Percentiles rank a stretch among this genome's conserved stretches.
Evolutionary conservation across 352 stramenopile genomes (phyloP).

Genomic region (Phytophthora capsici): DNA sequence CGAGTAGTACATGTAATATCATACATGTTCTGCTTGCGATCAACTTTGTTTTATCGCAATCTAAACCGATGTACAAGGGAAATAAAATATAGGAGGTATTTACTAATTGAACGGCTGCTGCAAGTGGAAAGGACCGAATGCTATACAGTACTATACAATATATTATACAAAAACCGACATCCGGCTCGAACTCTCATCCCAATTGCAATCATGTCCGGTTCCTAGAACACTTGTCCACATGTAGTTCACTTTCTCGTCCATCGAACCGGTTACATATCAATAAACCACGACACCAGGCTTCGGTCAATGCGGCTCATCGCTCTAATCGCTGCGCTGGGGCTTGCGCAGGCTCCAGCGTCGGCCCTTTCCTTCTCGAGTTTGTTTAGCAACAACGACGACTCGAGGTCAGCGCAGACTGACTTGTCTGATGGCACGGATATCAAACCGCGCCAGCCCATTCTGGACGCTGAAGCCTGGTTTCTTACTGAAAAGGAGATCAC

Average conservation of each 20-base stretch:
- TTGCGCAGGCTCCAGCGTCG: constrained; percentile 1
- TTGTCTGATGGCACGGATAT: constrained; percentile 17
- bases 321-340: not conserved
- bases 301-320: not conserved
- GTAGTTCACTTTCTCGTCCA: not conserved
- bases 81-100: too few relatives aligned
- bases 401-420: not conserved
- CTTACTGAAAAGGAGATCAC: constrained; percentile 55
- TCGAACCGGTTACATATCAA: not conserved
- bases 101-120: not conserved
- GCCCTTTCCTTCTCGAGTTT: constrained; percentile 20
- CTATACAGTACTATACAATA: too few relatives aligned
- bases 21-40: too few relatives aligned
- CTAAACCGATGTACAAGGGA: too few relatives aligned
- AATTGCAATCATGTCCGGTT: constrained; percentile 1
- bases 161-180: not conserved
- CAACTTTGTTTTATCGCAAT: too few relatives aligned
- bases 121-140: not conserved
- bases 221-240: not conserved
- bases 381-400: not conserved
- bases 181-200: constrained; percentile 6
- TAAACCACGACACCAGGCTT: too few relatives aligned
- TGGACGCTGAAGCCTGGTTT: constrained; percentile 55
- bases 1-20: too few relatives aligned
- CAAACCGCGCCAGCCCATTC: constrained; percentile 37